Conservation (phyloP, 2,329 filamentous ascomycete species). For the Colletotrichum destructivum region DNA sequence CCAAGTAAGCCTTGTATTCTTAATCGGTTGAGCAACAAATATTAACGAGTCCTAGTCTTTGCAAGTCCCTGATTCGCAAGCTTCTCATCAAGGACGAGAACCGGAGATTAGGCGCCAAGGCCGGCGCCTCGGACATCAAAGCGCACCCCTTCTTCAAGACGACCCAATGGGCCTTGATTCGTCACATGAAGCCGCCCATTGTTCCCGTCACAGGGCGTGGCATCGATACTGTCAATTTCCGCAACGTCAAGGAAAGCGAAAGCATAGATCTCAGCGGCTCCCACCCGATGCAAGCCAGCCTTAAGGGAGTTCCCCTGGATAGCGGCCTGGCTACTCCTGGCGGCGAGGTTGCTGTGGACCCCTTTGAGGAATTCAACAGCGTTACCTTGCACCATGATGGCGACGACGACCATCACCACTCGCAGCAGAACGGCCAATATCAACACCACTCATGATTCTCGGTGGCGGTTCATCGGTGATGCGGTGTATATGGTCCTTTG, state of each 20-base stretch:
- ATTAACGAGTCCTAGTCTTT: conserved; percentile 73
- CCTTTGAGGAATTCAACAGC: conserved; percentile 99
- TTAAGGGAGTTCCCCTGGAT: conserved; percentile 88
- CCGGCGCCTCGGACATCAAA: conserved; percentile 97
- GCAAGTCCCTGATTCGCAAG: conserved; percentile 96
- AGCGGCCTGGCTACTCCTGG: conserved; percentile 89
- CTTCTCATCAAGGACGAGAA: conserved; percentile 98
- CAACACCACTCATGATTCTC: conserved; percentile 8
- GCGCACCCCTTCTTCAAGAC: conserved; percentile 95
- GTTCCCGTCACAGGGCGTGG: conserved; percentile 91
- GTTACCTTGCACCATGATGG: conserved; percentile 97
- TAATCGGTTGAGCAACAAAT: conserved; percentile 20
- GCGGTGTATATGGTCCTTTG: background rate
- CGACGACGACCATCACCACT: conserved; percentile 72
- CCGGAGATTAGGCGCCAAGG: conserved; percentile 90
- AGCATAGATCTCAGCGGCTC: conserved; percentile 87
- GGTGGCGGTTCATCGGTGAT: background rate
- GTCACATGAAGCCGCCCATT: conserved; percentile 98
- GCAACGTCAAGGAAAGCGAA: conserved; percentile 97
- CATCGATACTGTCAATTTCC: conserved; percentile 96
- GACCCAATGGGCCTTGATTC: conserved; percentile 96
- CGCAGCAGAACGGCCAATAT: conserved; percentile 45
- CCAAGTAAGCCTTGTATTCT: conserved; percentile 75
- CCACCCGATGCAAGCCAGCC: conserved; percentile 57
- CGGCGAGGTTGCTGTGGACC: conserved; percentile 80